Evolutionary conservation across 2,329 filamentous ascomycete genomes (phyloP).

Genomic region (Monilinia fructigena): DNA sequence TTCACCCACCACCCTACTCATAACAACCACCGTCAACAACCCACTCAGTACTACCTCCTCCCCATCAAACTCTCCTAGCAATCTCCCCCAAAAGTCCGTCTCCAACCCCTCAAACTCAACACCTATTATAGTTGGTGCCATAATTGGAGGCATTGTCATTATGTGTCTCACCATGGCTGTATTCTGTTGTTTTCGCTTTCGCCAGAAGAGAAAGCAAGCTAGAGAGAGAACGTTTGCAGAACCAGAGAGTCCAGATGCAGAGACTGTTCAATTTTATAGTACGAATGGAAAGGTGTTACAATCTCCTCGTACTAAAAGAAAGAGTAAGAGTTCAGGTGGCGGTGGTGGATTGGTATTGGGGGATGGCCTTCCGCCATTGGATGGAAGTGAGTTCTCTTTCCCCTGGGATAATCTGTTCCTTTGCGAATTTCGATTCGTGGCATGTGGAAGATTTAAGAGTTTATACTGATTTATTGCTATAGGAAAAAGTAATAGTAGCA

Average conservation of each 20-base stretch:
- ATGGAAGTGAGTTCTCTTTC: conserved; percentile 13
- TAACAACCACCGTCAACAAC: neutral
- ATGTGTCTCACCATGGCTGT: conserved; percentile 14
- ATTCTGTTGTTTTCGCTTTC: conserved; percentile 17
- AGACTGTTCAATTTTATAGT: conserved; percentile 12
- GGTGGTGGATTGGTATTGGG: conserved; percentile 2
- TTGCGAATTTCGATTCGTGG: neutral
- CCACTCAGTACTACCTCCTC: neutral
- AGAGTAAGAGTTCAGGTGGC: neutral
- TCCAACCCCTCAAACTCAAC: neutral
- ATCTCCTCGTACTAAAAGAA: conserved; percentile 1
- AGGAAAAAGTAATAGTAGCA: neutral
- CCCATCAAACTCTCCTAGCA: neutral
- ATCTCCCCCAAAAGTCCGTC: neutral
- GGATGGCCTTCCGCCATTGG: conserved; percentile 16
- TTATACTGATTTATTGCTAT: neutral
- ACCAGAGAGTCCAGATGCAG: neutral
- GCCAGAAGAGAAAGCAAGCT: conserved; percentile 19
- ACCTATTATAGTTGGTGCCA: conserved; percentile 7
- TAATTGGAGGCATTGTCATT: neutral
- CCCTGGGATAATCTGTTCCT: neutral
- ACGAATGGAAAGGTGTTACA: conserved; percentile 10
- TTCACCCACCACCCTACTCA: neutral
- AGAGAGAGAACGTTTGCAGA: conserved; percentile 13
- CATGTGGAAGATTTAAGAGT: too few species aligned